Conservation (phyloP, 2,329 filamentous ascomycete genomes). For the Orbilia blumenaviensis region DNA sequence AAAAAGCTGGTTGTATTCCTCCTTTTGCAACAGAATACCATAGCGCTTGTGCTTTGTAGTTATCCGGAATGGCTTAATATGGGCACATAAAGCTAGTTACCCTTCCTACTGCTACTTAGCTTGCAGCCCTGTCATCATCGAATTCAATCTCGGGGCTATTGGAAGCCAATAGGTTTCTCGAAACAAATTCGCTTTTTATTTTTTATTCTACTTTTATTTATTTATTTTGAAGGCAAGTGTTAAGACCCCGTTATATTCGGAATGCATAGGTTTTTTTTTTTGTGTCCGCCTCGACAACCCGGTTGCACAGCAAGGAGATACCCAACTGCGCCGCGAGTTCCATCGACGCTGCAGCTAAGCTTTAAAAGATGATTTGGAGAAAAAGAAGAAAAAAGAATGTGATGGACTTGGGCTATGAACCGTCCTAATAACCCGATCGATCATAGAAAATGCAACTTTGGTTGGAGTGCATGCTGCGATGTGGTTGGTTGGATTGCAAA, state of each 20-base stretch:
- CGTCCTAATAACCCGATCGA: conserved; percentile 2
- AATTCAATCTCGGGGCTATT: conserved; percentile 4
- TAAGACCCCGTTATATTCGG: conserved; percentile 37
- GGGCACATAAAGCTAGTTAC: neutral
- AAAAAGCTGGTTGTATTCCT: neutral
- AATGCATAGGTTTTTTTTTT: conserved; percentile 2
- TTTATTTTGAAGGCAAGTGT: conserved; percentile 40
- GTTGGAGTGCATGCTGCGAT: conserved; percentile 16
- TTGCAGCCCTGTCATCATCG: conserved; percentile 15
- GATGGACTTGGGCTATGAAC: neutral
- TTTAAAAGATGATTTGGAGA: neutral
- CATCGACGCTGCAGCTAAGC: conserved; percentile 24
- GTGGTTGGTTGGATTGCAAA: conserved; percentile 10
- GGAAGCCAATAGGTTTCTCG: conserved; percentile 38
- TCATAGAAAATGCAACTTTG: conserved; percentile 21
- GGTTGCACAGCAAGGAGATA: conserved; percentile 42
- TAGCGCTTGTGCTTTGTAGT: conserved; percentile 21
- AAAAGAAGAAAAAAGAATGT: neutral
- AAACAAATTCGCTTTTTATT: too few relatives aligned
- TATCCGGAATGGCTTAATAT: conserved; percentile 15
- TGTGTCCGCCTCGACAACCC: conserved; percentile 32
- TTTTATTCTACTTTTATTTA: too few relatives aligned
- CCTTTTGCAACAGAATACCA: neutral
- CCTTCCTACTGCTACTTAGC: too few relatives aligned
- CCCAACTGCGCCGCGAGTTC: conserved; percentile 18